Evolutionary conservation across 345 rosid genomes (phyloP).

Genomic region (Trapa incisa): DNA sequence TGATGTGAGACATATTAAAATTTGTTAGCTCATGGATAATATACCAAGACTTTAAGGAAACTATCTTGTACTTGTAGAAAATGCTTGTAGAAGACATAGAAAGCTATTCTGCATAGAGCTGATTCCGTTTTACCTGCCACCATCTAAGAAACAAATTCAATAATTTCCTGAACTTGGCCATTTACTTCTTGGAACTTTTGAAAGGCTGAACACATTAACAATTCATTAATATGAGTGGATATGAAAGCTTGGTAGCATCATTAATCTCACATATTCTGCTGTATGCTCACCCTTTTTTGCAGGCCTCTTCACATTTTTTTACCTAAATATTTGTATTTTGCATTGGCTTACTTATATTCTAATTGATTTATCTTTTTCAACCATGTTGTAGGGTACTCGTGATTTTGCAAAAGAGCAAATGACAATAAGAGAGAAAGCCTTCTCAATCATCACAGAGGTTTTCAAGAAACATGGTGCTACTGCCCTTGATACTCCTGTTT

Average conservation of each 20-base stretch:
- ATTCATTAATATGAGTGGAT: background rate
- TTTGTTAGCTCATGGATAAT: background rate
- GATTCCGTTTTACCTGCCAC: background rate
- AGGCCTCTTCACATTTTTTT: background rate
- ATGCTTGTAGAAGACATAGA: background rate
- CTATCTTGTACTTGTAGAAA: background rate
- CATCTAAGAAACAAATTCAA: background rate
- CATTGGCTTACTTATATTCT: background rate
- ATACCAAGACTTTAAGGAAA: background rate
- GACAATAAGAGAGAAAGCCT: slow-evolving; percentile 68
- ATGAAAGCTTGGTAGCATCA: background rate
- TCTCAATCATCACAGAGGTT: slow-evolving; percentile 56
- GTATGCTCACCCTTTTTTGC: background rate
- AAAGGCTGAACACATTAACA: background rate
- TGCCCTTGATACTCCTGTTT: slow-evolving; percentile 89
- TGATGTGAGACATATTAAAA: background rate
- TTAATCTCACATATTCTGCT: background rate
- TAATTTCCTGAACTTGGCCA: background rate
- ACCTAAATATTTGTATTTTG: background rate
- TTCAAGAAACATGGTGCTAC: slow-evolving; percentile 90
- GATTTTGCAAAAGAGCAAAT: slow-evolving; percentile 88
- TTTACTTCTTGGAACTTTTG: background rate
- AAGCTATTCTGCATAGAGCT: background rate
- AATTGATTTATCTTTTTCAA: background rate
- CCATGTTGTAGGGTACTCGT: slow-evolving; percentile 52